Conservation (phyloP, 768 basidiomycete species). For the Termitomyces sp. region DNA sequence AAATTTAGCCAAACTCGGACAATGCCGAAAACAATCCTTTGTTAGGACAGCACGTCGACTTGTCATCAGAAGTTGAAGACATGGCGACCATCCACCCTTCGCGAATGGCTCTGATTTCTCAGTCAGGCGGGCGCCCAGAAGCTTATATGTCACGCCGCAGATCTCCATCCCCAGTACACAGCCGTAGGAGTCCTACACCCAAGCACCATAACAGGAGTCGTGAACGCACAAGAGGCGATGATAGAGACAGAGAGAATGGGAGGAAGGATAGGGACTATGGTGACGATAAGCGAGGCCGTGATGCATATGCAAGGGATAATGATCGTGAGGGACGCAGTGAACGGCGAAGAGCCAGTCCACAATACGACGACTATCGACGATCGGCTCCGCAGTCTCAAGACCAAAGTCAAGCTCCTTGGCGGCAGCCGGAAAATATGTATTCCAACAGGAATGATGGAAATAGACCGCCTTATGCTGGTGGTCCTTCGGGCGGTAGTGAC, state of each 20-base stretch:
- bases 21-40: neutral
- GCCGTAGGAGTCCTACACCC: slow-evolving; percentile 31
- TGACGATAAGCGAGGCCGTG: slow-evolving; percentile 24
- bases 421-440: slow-evolving; percentile 58
- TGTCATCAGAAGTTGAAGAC: neutral
- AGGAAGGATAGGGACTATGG: slow-evolving; percentile 19
- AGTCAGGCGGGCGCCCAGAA: slow-evolving; percentile 10
- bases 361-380: slow-evolving; percentile 58
- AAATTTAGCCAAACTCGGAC: neutral
- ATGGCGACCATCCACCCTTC: slow-evolving; percentile 21
- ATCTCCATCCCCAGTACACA: slow-evolving; percentile 44
- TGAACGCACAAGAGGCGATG: slow-evolving; percentile 27
- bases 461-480: slow-evolving; percentile 28
- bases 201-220: slow-evolving; percentile 31
- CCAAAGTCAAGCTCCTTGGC: slow-evolving; percentile 39
- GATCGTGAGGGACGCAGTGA: slow-evolving; percentile 13
- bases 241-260: slow-evolving; percentile 23
- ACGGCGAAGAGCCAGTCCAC: slow-evolving; percentile 49
- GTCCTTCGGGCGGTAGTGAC: slow-evolving; percentile 42
- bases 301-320: slow-evolving; percentile 13
- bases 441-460: slow-evolving; percentile 35
- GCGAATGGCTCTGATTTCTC: slow-evolving; percentile 16
- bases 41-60: no score
- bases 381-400: slow-evolving; percentile 35
- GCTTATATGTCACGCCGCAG: slow-evolving; percentile 14